Conservation (phyloP, 345 rosid species). For the Carallia pectinifolia region DNA sequence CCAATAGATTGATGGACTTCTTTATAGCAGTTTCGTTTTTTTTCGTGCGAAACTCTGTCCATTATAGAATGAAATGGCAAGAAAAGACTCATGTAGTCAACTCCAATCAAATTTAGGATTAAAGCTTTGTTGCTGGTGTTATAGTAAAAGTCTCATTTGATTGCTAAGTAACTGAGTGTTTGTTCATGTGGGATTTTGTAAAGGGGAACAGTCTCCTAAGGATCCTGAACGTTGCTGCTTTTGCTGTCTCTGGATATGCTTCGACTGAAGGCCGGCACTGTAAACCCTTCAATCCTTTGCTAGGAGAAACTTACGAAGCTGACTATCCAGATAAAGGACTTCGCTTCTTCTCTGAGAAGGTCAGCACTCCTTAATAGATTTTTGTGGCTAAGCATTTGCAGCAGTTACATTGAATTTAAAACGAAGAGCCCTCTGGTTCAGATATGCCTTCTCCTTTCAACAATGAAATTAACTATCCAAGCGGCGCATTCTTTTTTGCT, state of each 20-base stretch:
- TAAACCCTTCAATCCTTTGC: constrained; percentile 94
- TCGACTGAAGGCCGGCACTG: constrained; percentile 91
- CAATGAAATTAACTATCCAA: too few species aligned
- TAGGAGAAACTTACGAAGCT: constrained; percentile 98
- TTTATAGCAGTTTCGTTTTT: neutral
- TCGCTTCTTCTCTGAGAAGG: constrained; percentile 98
- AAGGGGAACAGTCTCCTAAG: constrained; percentile 81
- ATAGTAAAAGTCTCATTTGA: neutral
- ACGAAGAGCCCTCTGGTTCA: too few species aligned
- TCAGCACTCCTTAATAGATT: constrained; percentile 25
- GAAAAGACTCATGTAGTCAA: too few species aligned
- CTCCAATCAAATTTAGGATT: too few species aligned
- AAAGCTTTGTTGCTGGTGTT: too few species aligned
- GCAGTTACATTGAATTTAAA: neutral
- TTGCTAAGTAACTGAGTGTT: constrained; percentile 3
- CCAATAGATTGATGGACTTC: neutral
- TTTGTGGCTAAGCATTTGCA: neutral
- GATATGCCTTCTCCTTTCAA: too few species aligned
- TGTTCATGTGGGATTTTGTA: constrained; percentile 3
- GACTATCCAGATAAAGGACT: constrained; percentile 88
- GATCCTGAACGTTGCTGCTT: constrained; percentile 86
- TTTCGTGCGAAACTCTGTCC: too few species aligned
- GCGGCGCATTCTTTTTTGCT: too few species aligned
- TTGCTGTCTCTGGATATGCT: constrained; percentile 96
- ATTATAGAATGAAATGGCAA: too few species aligned